phyloP scores from a whole-genome alignment of 768 basidiomycete species.

The Pisolithus tinctorius region DNA sequence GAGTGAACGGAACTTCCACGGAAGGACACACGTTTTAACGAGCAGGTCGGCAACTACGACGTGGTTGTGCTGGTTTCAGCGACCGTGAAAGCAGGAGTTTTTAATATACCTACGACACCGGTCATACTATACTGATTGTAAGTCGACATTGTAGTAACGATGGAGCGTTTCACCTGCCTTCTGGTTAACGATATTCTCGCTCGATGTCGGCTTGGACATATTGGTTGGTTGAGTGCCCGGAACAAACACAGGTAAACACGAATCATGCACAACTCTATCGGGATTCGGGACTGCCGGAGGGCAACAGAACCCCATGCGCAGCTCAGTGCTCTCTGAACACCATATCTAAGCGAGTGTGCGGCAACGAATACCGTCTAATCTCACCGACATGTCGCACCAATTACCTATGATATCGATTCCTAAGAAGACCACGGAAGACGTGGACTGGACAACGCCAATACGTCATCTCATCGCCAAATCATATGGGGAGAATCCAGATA shows the following conservation, averaged over 20 bases:
- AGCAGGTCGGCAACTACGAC: constrained; percentile 66
- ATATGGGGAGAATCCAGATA: constrained; percentile 90
- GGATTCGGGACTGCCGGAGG: not conserved
- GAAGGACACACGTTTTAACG: constrained; percentile 69
- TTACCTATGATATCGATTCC: constrained; percentile 90
- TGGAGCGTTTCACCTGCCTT: constrained; percentile 49
- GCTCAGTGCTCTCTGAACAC: not conserved
- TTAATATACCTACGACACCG: constrained; percentile 61
- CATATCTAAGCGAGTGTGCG: not conserved
- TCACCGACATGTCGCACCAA: constrained; percentile 58
- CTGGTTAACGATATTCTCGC: constrained; percentile 84
- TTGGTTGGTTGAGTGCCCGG: constrained; percentile 8
- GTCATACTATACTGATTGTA: constrained; percentile 53
- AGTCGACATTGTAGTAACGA: not conserved
- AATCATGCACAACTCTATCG: not conserved
- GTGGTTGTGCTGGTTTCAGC: constrained; percentile 6
- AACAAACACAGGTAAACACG: constrained; percentile 20
- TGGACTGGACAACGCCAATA: constrained; percentile 92
- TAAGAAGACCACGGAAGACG: constrained; percentile 91
- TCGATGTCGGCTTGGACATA: constrained; percentile 65
- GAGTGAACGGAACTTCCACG: not conserved
- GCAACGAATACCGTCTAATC: not conserved
- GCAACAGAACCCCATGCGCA: constrained; percentile 3
- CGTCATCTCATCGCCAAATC: constrained; percentile 81
- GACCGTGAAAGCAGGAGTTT: constrained; percentile 14